These are phyloP conservation scores for Parietichytrium sp. DNA, from an alignment of 108 stramenopile genomes.

Conservation along the genomic window DNA sequence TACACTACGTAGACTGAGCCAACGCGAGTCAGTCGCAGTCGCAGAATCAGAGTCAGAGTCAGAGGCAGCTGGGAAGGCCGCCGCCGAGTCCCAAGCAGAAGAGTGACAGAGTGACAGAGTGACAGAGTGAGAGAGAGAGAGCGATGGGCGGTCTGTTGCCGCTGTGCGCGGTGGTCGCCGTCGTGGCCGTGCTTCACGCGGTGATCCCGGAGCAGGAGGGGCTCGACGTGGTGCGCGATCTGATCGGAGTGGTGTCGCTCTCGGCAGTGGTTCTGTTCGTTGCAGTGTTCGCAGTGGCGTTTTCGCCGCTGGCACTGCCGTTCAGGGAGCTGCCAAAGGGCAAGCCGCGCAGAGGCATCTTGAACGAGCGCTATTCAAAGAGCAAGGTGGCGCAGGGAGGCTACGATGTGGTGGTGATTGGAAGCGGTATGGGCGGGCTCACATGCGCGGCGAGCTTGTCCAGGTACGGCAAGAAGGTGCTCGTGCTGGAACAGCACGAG, in stretches of 20 bases:
- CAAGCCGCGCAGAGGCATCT: background rate
- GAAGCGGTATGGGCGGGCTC: constrained; percentile 79
- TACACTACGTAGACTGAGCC: no score
- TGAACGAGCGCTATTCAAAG: constrained; percentile 30
- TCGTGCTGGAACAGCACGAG: constrained; percentile 76
- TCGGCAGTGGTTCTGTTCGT: background rate
- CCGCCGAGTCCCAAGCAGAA: no score
- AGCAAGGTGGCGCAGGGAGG: constrained; percentile 49
- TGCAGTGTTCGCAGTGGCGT: background rate
- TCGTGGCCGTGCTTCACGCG: no score
- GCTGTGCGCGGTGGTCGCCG: no score
- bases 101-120: no score
- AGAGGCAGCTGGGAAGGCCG: no score
- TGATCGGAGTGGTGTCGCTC: constrained; percentile 9
- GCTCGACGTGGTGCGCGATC: background rate
- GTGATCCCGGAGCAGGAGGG: no score
- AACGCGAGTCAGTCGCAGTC: no score
- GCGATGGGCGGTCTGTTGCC: no score
- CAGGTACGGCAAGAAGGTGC: constrained; percentile 61
- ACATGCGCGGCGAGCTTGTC: constrained; percentile 76
- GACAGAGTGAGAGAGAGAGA: no score
- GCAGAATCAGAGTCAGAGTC: no score
- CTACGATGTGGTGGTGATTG: constrained; percentile 78
- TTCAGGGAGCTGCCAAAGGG: constrained; percentile 21
- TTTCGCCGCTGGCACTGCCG: constrained; percentile 7